Percentiles rank a stretch among this genome's conserved stretches.
phyloP scores from a whole-genome alignment of 768 basidiomycete species.

The Coprinellus micaceus region DNA sequence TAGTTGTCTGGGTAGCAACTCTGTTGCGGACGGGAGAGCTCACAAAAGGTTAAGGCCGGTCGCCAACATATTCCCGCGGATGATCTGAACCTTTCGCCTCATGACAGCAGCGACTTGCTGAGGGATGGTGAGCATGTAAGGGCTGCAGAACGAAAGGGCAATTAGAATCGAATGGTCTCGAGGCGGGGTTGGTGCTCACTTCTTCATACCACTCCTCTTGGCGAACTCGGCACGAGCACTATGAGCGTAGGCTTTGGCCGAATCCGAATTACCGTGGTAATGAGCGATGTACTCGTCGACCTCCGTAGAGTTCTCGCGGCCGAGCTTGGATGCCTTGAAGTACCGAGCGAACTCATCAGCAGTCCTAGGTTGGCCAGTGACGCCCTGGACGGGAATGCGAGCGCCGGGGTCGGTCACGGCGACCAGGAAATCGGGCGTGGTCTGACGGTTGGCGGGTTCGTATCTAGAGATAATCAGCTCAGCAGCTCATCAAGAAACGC shows the following conservation, averaged over 20 bases:
- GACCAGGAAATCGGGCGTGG: constrained; percentile 63
- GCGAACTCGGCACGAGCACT: constrained; percentile 53
- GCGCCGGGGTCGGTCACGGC: constrained; percentile 58
- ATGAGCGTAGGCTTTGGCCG: constrained; percentile 38
- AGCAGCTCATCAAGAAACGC: not conserved
- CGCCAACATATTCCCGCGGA: constrained; percentile 36
- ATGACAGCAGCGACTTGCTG: constrained; percentile 45
- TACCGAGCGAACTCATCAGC: constrained; percentile 55
- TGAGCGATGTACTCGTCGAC: constrained; percentile 41
- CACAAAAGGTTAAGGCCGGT: constrained; percentile 33
- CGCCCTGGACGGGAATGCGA: constrained; percentile 46
- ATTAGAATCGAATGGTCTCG: not conserved
- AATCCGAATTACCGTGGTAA: constrained; percentile 42
- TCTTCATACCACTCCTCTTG: constrained; percentile 34
- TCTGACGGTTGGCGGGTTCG: constrained; percentile 58
- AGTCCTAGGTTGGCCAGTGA: constrained; percentile 45
- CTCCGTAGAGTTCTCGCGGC: constrained; percentile 40
- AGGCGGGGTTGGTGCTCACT: constrained; percentile 23
- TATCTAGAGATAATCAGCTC: constrained; percentile 31
- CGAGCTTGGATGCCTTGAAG: constrained; percentile 39
- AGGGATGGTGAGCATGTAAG: constrained; percentile 41
- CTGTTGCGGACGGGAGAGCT: constrained; percentile 7
- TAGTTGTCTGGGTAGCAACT: not conserved
- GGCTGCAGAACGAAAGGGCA: constrained; percentile 21
- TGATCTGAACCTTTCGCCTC: constrained; percentile 41